Base-by-base conservation (phyloP, 108 stramenopile species). In the Stephanodiscus minutulus region DNA sequence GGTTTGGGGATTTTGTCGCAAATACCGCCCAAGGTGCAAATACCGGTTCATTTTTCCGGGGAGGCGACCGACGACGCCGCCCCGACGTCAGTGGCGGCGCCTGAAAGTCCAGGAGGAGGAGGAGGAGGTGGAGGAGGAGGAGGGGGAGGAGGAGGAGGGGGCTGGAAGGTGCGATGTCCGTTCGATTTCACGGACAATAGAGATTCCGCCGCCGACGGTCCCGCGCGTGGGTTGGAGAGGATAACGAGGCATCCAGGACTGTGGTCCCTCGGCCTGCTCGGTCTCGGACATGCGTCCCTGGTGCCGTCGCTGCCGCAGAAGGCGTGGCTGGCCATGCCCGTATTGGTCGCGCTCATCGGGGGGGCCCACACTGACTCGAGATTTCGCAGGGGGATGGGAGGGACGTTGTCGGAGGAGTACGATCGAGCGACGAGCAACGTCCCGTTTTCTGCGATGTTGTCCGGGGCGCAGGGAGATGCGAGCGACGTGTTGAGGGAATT, bases 141-240 rank as follows among this genome's bases (percentile, higher is more conserved):
- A 60, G 22, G 13, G n/a, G 54, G 52, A 22, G 43, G 21, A 5
- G 31, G 31, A 22, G 67, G 46, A 53, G 66, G 53, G 54, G 76
- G 64, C 5, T 83, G 86, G 70, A 89, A 96, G 80, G 88, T 96
- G 35, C 89, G 92, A 24, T 97, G 96, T 78, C 96, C 96, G 5
- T 93, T 95, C 61, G 96, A 97, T 80, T 95, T 97, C 68, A 74
- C 87, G 4, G 88, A 76, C 50, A 76, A 70, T 20, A 55, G 70
- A 57, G 35, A 78, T 29, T 52, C 12, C 37, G 46, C 44, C 13
- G 7, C 3, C 39, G 39, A 39, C 39, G 39, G 39, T 11, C 1
- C 39, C 39, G 39, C 11, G 15, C 71, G 67, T 12, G 94, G 94
- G 20, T 61, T 94, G 50, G 94, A 95, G 29, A 69, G 96, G 29